Evolutionary conservation across 2,329 filamentous ascomycete species (phyloP), one percentile per base, ranked within the genome.

Genomic region (Hypoxylon sp.): DNA sequence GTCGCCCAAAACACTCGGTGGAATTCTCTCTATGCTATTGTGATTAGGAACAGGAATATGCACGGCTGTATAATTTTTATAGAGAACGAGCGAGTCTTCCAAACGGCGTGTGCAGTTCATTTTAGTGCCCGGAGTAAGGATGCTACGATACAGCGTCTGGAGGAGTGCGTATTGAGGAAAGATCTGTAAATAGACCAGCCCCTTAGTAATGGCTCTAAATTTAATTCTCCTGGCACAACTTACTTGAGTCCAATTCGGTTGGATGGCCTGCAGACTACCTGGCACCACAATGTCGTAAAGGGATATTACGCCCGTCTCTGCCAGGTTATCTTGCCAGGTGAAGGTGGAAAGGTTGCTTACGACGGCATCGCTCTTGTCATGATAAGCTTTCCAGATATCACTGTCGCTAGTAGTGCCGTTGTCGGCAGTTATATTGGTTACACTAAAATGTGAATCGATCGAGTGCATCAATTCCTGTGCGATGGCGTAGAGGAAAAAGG

Each of bases 391-490:
- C 37, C 37, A 42, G n/a, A 17, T 42, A 17, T 17, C n/a, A 17
- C 37, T 42, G 3, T 19, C 37, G 14, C 37, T 42, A 9, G 37
- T 42, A 42, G 37, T n/a, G n/a, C 37, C n/a, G 37, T 42, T 17
- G 4, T 17, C 37, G 5, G 37, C n/a, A 17, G 5, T 42, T 42
- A 42, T 8, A 42, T 42, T 42, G 14, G 35, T 37, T 17, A 42
- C 37, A n/a, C 8, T 42, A 6, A 42, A n/a, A 42, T 42, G 37
- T 8, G 14, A 17, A 42, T 42, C 37, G 6, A 42, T 42, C n/a
- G 37, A 42, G 37, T 42, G 37, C 37, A 42, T 42, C 37, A 42
- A 19, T n/a, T 42, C 37, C 37, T 42, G 37, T 42, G n/a, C 37
- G 14, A 42, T 42, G n/a, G 37, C 37, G 37, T 42, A 42, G 3